A percentile compares a stretch with the other conserved stretches of the same genome.
These are phyloP conservation scores for Parachaetomium inaequale DNA, from an alignment of 495 filamentous ascomycete genomes.

Conservation along the genomic window DNA sequence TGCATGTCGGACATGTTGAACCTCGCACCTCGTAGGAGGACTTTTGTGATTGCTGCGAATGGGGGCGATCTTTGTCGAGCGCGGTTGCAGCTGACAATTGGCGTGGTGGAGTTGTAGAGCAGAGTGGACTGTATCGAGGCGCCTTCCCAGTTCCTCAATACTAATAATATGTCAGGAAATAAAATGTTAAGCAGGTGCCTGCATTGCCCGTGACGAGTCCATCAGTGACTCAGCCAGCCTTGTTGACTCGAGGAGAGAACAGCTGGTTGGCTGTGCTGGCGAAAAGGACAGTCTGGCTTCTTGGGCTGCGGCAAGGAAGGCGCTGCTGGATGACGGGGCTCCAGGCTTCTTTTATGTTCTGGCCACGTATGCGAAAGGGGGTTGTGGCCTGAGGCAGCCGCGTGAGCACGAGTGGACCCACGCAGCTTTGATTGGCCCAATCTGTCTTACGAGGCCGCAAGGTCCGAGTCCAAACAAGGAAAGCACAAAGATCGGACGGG, in stretches of 20 bases:
- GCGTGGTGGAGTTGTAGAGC: conserved; percentile 13
- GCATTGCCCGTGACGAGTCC: conserved; percentile 32
- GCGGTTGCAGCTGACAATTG: neutral
- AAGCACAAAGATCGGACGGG: conserved; percentile 19
- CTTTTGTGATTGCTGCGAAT: conserved; percentile 28
- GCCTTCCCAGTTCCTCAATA: conserved; percentile 45
- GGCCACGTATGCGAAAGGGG: conserved; percentile 31
- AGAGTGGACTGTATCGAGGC: conserved; percentile 31
- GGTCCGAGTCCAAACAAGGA: conserved; percentile 30
- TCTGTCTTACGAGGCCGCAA: conserved; percentile 22
- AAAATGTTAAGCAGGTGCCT: conserved; percentile 20
- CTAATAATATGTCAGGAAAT: conserved; percentile 36
- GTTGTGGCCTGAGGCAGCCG: conserved; percentile 30
- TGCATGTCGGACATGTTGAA: conserved; percentile 33
- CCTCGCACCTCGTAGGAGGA: conserved; percentile 33
- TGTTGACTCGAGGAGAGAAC: conserved; percentile 12
- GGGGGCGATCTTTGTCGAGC: neutral
- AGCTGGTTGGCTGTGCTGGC: conserved; percentile 26
- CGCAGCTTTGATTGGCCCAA: conserved; percentile 28
- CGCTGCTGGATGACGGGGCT: conserved; percentile 21
- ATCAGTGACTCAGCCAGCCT: conserved; percentile 21
- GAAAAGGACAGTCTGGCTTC: conserved; percentile 34
- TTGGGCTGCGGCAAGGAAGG: conserved; percentile 15
- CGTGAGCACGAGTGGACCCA: neutral
- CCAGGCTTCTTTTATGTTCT: conserved; percentile 36